These are phyloP conservation scores for Candida tropicalis DNA, from an alignment of 1,139 yeast genomes.

Conservation along the genomic window DNA sequence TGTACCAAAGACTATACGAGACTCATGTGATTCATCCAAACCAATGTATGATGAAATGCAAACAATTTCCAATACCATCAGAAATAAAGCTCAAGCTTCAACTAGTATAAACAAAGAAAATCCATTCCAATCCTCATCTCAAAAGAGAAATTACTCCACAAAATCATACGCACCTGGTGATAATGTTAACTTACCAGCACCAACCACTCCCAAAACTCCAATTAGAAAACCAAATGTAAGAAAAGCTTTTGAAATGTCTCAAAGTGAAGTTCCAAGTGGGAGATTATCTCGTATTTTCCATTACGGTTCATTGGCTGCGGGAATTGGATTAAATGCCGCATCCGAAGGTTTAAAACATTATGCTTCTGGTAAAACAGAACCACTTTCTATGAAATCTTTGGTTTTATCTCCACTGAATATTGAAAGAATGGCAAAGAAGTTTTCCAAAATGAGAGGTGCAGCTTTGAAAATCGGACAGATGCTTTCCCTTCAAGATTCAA, in stretches of 20 bases:
- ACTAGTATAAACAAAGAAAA: conserved; percentile 1
- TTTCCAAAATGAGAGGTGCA: conserved; percentile 97
- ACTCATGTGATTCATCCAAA: conserved; percentile 22
- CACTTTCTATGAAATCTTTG: conserved; percentile 58
- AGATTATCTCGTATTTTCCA: conserved; percentile 87
- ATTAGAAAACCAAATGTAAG: conserved; percentile 26
- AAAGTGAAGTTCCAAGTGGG: conserved; percentile 81
- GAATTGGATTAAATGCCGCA: conserved; percentile 85
- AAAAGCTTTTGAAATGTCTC: conserved; percentile 49
- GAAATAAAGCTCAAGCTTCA: conserved; percentile 12
- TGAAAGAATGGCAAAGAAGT: conserved; percentile 83
- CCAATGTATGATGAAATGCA: conserved; percentile 33
- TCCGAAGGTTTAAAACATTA: conserved; percentile 74
- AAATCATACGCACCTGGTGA: conserved; percentile 15
- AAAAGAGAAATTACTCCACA: conserved; percentile 18
- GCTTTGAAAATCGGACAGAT: conserved; percentile 95
- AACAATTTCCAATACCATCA: conserved; percentile 25
- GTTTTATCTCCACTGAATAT: conserved; percentile 81
- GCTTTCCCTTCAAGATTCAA: conserved; percentile 89
- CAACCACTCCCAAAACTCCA: conserved; percentile 7
- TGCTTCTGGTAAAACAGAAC: conserved; percentile 44
- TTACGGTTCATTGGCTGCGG: conserved; percentile 91
- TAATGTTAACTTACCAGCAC: conserved; percentile 10
- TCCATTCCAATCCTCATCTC: conserved; percentile 13
- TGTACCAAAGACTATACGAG: conserved; percentile 22